phyloP scores from a whole-genome alignment of 331 rosid species.

The Quercus tomentella region DNA sequence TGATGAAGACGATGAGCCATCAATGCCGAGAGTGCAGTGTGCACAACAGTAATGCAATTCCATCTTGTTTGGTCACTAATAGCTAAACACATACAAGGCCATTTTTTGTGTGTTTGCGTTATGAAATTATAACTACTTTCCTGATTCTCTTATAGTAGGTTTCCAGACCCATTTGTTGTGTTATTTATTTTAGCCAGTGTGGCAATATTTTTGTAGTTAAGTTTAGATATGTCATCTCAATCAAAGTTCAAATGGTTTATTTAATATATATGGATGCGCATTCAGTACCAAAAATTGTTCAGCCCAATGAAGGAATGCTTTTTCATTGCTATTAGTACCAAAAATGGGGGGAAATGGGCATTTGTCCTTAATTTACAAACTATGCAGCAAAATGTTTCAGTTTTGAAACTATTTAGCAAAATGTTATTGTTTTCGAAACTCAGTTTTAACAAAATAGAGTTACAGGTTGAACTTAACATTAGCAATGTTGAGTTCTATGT shows the following conservation, averaged over 20 bases:
- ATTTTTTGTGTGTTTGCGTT: conserved; percentile 9
- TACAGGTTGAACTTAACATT: no score
- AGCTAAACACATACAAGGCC: conserved; percentile 4
- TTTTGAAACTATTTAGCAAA: no score
- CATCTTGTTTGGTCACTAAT: not conserved
- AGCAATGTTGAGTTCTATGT: no score
- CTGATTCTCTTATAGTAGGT: not conserved
- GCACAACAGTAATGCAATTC: conserved; percentile 50
- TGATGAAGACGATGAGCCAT: conserved; percentile 54
- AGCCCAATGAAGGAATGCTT: not conserved
- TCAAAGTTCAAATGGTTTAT: not conserved
- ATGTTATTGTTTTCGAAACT: no score
- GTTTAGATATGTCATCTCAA: not conserved
- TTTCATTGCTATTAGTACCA: not conserved
- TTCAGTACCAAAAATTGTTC: not conserved
- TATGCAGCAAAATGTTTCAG: fast-evolving
- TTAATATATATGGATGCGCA: not conserved
- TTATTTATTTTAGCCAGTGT: not conserved
- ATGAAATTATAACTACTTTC: conserved; percentile 21
- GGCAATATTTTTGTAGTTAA: not conserved
- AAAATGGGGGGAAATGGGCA: no score
- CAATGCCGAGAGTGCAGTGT: conserved; percentile 56
- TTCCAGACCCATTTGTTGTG: not conserved
- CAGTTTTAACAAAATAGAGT: no score
- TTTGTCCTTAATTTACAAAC: no score